Conservation (phyloP, 2,329 filamentous ascomycete species). For the Stemphylium vesicarium region DNA sequence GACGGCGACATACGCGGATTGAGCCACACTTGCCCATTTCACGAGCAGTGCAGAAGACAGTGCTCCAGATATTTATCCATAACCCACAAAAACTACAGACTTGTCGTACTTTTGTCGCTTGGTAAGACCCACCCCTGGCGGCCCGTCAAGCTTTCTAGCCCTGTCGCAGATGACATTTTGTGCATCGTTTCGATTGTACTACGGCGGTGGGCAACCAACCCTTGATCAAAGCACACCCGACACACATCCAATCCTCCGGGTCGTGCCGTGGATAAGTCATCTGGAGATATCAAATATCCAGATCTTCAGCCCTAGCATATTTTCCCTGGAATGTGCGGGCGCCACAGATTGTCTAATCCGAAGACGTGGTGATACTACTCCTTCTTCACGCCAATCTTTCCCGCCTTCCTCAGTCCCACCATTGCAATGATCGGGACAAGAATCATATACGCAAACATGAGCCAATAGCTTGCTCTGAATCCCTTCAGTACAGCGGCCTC, state of each 20-base stretch:
- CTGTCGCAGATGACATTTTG: conserved; percentile 11
- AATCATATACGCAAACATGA: conserved; percentile 36
- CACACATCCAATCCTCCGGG: conserved; percentile 5
- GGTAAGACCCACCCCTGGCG: not conserved
- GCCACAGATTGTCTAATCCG: too few species aligned
- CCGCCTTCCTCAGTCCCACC: conserved; percentile 31
- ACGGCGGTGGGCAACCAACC: conserved; percentile 1
- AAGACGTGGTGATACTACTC: conserved; percentile 15
- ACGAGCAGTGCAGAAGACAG: not conserved
- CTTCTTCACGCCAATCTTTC: conserved; percentile 37
- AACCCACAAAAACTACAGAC: not conserved
- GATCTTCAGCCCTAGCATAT: not conserved
- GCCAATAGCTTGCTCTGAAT: conserved; percentile 35
- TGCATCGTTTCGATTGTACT: conserved; percentile 12
- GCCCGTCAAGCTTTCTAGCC: conserved; percentile 4
- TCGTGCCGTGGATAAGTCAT: not conserved
- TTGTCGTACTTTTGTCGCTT: conserved; percentile 1
- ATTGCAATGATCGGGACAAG: conserved; percentile 30
- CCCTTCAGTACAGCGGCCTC: conserved; percentile 21
- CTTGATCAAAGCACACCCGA: conserved; percentile 15
- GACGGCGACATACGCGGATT: not conserved
- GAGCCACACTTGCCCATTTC: not conserved
- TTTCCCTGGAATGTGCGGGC: too few species aligned
- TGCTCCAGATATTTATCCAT: not conserved
- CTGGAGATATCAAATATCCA: conserved; percentile 7